Conservation (phyloP, 371 early-diverging fungal species). For the Mucor saturninus region DNA sequence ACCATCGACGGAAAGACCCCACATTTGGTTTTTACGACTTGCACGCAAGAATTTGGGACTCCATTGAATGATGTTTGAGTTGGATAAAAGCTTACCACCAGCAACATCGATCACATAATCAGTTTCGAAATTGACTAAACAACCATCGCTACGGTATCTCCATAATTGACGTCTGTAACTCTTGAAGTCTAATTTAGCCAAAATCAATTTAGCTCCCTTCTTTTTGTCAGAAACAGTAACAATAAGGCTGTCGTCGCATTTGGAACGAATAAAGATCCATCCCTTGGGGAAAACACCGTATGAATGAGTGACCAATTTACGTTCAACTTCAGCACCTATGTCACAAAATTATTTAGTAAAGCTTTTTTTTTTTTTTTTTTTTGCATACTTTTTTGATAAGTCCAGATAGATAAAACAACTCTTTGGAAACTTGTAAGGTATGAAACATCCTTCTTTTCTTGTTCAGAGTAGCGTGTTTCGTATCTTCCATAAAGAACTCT, state of each 20-base stretch:
- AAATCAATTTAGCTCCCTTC: conserved; percentile 41
- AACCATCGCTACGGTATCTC: conserved; percentile 58
- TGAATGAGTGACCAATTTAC: conserved; percentile 39
- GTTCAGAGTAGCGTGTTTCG: conserved; percentile 36
- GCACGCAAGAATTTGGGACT: conserved; percentile 39
- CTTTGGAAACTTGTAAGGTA: conserved; percentile 31
- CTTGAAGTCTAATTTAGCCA: conserved; percentile 40
- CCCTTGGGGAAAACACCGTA: conserved; percentile 53
- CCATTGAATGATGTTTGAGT: conserved; percentile 44
- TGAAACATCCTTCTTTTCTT: conserved; percentile 37
- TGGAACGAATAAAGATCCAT: conserved; percentile 53
- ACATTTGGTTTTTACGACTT: conserved; percentile 51
- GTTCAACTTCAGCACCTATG: conserved; percentile 26
- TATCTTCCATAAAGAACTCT: conserved; percentile 39
- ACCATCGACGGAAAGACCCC: conserved; percentile 50
- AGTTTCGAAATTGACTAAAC: conserved; percentile 57
- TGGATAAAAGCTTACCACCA: conserved; percentile 42
- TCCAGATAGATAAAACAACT: conserved; percentile 32
- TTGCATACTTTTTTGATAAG: conserved; percentile 22
- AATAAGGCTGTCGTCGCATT: conserved; percentile 35
- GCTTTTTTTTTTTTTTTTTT: not conserved
- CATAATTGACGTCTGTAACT: conserved; percentile 57
- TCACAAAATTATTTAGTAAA: not conserved
- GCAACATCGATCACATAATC: conserved; percentile 60
- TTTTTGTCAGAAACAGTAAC: conserved; percentile 36